Base-by-base conservation (phyloP, 2,329 filamentous ascomycete genomes). In the Emergomyces pasteurianus region DNA sequence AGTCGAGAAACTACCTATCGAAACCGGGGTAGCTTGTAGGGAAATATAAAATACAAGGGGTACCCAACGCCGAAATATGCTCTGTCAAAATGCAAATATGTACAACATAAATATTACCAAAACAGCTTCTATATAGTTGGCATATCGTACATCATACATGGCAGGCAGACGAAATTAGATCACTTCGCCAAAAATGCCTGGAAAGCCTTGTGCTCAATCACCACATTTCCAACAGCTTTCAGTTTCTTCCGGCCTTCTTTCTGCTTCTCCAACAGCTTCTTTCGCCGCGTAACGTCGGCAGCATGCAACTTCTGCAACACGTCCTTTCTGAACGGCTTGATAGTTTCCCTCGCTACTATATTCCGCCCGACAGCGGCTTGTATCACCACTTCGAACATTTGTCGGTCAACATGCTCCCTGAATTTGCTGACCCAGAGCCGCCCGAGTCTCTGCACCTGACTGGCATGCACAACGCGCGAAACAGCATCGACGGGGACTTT, bases 341-440 rank as follows among this genome's bases (percentile, higher is more conserved):
- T 86, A 0, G 92, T 96, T 72, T 97, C 94, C 70, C 94, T 81
- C 0, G 94, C 94, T 3, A 99, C 83, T 58, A 99, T 86, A 58
- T 87, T 84, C 67, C 84, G 86, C 3, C 92, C 92, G 0, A 89
- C 87, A 0, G 89, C 87, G 2, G 94, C 92, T 75, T 99, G 94
- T 65, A 99, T 97, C 60, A 97, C 80, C 26, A 99, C 85, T 77
- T 99, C 94, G 70, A 96, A 99, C 86, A 97, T 94, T 74, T 99
- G 94, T 21, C 94, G 81, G 69, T 96, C 89, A 23, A 99, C 92
- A 69, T 97, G 92, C 73, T 96, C 86, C 71, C 96, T 97, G 80
- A 99, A 97, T 74, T 95, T 96, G 47, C 84, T 86, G 6, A 96
- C 92, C 94, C 94, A 99, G 61, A 86, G 81, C 55, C 90, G 82